phyloP scores from a whole-genome alignment of 257 asterid species.

The Lycium ferocissimum region DNA sequence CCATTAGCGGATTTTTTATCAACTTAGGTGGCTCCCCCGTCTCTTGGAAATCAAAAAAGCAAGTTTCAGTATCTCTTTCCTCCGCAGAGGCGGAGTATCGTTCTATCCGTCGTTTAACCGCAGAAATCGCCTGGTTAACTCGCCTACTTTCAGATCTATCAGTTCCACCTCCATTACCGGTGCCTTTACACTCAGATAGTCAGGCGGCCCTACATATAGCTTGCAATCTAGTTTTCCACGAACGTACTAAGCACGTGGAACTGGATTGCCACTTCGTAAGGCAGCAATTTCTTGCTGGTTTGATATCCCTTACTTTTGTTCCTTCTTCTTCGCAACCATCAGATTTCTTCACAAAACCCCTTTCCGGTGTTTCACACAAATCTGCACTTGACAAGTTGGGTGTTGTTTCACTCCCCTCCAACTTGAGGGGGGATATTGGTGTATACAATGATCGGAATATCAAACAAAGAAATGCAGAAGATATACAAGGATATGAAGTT shows the following conservation, averaged over 20 bases:
- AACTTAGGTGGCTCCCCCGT: background rate
- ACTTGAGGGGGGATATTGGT: background rate
- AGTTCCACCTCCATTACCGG: background rate
- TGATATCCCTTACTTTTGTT: background rate
- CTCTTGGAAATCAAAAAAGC: background rate
- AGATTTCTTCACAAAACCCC: background rate
- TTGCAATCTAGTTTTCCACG: too few relatives aligned
- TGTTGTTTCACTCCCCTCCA: background rate
- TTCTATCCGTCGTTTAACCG: too few relatives aligned
- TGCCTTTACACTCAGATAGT: background rate
- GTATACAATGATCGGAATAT: too few relatives aligned
- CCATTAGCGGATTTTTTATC: background rate
- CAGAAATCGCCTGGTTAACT: background rate
- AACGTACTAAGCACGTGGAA: background rate
- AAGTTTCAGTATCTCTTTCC: background rate
- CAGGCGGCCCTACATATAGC: background rate
- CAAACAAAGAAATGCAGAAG: too few relatives aligned
- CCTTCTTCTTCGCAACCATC: background rate
- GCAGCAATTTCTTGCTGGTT: background rate
- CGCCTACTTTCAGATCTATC: background rate
- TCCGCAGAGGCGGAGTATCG: background rate
- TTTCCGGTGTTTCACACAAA: background rate
- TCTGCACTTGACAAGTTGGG: background rate
- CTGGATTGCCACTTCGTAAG: background rate
- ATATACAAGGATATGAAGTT: too few relatives aligned